Percentiles rank a stretch among this genome's conserved stretches.
phyloP scores from a whole-genome alignment of 2,329 filamentous ascomycete species.

The Blumeriella jaapii region DNA sequence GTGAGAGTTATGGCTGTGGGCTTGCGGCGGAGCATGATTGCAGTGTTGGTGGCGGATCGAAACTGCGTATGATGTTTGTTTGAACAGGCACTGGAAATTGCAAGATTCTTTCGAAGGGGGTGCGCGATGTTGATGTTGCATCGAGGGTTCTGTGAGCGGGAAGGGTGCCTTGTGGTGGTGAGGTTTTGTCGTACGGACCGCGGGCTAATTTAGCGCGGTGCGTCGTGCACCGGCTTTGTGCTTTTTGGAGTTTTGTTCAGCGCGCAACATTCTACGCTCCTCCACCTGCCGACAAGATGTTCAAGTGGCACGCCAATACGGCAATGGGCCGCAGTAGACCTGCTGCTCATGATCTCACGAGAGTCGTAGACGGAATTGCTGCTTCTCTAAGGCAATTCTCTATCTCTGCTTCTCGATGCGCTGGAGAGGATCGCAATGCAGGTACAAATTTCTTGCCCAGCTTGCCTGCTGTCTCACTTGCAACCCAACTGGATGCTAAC shows the following conservation, averaged over 20 bases:
- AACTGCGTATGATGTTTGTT: neutral
- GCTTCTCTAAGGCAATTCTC: conserved; percentile 26
- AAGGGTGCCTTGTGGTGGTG: too few relatives aligned
- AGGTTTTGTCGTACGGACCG: too few relatives aligned
- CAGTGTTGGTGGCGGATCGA: neutral
- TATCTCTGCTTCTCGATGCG: conserved; percentile 18
- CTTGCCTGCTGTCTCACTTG: neutral
- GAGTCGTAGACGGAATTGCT: conserved; percentile 25
- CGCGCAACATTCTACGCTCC: too few relatives aligned
- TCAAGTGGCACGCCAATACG: conserved; percentile 27
- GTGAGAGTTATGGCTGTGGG: conserved; percentile 59
- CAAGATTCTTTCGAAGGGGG: too few relatives aligned
- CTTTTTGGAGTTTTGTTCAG: neutral
- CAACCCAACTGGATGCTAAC: conserved; percentile 3
- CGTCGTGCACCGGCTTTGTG: too few relatives aligned
- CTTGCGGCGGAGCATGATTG: conserved; percentile 52
- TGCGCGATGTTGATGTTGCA: too few relatives aligned
- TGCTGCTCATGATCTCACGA: conserved; percentile 18
- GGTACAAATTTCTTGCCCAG: neutral
- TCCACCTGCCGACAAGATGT: too few relatives aligned
- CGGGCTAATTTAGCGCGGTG: too few relatives aligned
- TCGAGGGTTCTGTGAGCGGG: too few relatives aligned
- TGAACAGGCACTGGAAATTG: too few relatives aligned
- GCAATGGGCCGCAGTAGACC: conserved; percentile 25
- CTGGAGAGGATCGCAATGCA: conserved; percentile 13